Conservation (phyloP, 306 rosid genomes). For the Vigna hirtella region DNA sequence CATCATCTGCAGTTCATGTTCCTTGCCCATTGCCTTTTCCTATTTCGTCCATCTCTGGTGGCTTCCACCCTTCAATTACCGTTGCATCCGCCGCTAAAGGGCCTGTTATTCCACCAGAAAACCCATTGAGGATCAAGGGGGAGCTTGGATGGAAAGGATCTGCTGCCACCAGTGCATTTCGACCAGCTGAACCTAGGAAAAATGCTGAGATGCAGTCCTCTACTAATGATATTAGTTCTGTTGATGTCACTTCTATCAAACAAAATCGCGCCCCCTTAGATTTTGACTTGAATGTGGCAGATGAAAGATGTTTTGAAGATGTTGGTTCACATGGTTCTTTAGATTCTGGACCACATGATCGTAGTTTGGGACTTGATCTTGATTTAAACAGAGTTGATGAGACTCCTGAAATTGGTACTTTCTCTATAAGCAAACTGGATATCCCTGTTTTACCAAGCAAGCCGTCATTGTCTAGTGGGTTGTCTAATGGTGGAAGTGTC, state of each 20-base stretch:
- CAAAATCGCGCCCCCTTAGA: constrained; percentile 76
- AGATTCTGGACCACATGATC: constrained; percentile 61
- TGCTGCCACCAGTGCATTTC: constrained; percentile 96
- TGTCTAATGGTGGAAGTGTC: constrained; percentile 68
- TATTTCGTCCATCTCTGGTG: constrained; percentile 64
- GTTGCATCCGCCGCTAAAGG: constrained; percentile 95
- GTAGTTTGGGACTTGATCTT: constrained; percentile 81
- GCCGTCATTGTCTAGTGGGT: constrained; percentile 67
- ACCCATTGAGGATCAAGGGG: constrained; percentile 66
- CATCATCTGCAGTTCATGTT: constrained; percentile 62
- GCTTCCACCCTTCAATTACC: constrained; percentile 79
- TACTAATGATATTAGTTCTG: constrained; percentile 51
- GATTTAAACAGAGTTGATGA: constrained; percentile 87
- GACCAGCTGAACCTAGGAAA: constrained; percentile 94
- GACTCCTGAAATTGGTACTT: constrained; percentile 63
- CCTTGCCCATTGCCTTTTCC: constrained; percentile 71
- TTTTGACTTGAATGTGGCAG: constrained; percentile 86
- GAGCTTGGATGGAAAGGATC: constrained; percentile 99
- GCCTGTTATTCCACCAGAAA: constrained; percentile 76
- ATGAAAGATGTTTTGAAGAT: constrained; percentile 75
- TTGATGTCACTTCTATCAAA: constrained; percentile 56
- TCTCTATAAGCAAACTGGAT: constrained; percentile 64
- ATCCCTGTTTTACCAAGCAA: constrained; percentile 58
- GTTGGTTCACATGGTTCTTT: constrained; percentile 55
- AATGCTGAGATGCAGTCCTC: constrained; percentile 52